Evolutionary conservation across 73 alveolate species (phyloP).

Genomic region (Symbiodinium natans): DNA sequence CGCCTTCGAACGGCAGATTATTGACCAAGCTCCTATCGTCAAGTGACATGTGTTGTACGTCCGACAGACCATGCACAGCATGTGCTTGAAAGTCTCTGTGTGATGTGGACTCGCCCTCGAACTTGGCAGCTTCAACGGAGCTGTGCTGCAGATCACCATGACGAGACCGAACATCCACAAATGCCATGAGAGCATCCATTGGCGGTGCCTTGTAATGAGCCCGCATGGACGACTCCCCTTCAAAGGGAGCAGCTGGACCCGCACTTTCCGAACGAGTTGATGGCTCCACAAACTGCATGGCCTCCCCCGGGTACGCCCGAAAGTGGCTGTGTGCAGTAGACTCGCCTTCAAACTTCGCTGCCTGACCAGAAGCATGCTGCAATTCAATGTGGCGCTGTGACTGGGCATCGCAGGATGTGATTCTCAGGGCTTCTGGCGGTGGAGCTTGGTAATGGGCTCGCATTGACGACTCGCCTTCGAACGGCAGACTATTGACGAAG

Average conservation of each 20-base stretch:
- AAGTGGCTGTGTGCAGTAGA: slow-evolving; percentile 24
- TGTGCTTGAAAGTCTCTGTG: slow-evolving; percentile 30
- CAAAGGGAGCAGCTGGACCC: neutral
- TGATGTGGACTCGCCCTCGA: slow-evolving; percentile 71
- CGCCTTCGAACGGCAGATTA: slow-evolving; percentile 19
- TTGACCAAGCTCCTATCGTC: neutral
- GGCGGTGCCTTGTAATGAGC: neutral
- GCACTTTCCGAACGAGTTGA: neutral
- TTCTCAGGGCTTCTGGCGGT: neutral
- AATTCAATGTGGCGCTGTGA: neutral
- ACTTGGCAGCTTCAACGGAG: neutral
- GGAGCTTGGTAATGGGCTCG: slow-evolving; percentile 14
- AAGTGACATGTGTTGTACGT: neutral
- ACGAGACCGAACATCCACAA: neutral
- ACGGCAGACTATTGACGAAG: neutral
- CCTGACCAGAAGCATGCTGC: neutral
- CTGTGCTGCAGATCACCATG: neutral
- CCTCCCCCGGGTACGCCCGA: slow-evolving; percentile 24
- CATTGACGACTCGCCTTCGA: neutral
- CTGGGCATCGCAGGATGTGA: neutral
- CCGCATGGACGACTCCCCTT: slow-evolving; percentile 16
- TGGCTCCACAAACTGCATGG: neutral
- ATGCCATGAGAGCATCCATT: neutral
- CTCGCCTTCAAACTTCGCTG: slow-evolving; percentile 2
- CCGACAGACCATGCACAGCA: neutral